phyloP scores from a whole-genome alignment of 2,329 filamentous ascomycete genomes.

The Colletotrichum camelliae region DNA sequence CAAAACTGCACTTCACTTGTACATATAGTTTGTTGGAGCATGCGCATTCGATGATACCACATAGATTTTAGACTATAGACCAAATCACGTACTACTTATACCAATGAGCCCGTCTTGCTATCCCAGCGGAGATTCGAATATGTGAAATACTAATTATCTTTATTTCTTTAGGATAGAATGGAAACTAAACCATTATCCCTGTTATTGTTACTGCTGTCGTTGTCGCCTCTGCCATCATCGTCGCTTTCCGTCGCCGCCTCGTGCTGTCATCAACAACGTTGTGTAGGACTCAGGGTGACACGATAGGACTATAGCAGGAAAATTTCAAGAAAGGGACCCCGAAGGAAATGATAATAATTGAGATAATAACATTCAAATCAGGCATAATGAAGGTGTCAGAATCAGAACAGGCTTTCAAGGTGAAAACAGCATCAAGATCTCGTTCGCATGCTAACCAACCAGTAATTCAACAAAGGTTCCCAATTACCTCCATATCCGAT shows the following conservation, averaged over 20 bases:
- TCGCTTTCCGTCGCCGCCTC: too few relatives aligned
- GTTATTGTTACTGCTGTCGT: too few relatives aligned
- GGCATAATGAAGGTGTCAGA: background rate
- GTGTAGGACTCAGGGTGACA: too few relatives aligned
- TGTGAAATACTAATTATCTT: background rate
- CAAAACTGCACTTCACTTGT: background rate
- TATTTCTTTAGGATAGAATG: too few relatives aligned
- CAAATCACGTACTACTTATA: background rate
- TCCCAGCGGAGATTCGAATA: background rate
- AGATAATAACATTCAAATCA: too few relatives aligned
- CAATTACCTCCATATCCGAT: background rate
- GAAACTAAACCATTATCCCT: too few relatives aligned
- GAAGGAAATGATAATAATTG: too few relatives aligned
- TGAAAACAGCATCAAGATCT: background rate
- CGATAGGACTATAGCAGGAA: too few relatives aligned
- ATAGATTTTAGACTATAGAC: background rate
- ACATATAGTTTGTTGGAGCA: background rate
- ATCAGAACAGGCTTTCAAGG: accelerated
- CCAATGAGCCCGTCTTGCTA: accelerated
- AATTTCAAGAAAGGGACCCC: too few relatives aligned
- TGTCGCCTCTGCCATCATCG: too few relatives aligned
- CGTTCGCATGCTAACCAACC: background rate
- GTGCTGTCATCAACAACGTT: too few relatives aligned
- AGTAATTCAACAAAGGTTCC: background rate
- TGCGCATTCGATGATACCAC: background rate